Base-by-base conservation (phyloP, 345 rosid genomes). In the Euphorbia peplus region DNA sequence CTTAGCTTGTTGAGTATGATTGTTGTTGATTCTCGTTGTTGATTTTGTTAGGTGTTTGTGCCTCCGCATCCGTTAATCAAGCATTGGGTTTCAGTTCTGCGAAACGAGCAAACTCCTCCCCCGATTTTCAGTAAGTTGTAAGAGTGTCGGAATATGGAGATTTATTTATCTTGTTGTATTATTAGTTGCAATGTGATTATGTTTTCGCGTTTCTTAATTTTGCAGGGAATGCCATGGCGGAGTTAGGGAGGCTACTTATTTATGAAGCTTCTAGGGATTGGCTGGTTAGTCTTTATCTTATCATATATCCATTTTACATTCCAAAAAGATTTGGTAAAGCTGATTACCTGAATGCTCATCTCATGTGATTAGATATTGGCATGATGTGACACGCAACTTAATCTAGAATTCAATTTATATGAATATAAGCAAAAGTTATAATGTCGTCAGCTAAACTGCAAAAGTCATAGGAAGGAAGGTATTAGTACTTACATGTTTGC, bases 181-280 rank as follows among this genome's bases (percentile, higher is more conserved):
- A 13, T 16, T 29, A 7, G 21, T 28, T 24, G 12, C 35, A 8
- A 1, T 57, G 8, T 57, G 0, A 6, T 15, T 15, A 7, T 7
- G 35, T 15, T 28, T 3, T 60, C 10, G 8, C 0, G 64, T 5
- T 13, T 8, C n/a, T 4, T 69, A 4, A 25, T 66, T 18, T 35
- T 64, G 26, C 72, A 88, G 98, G 79, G 75, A 91, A 82, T 87
- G 96, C 96, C 5, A 85, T 93, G 83, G 98, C 95, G 61, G 97
- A 91, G 78, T 71, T 91, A 73, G 96, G 98, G 71, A 88, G 98
- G 80, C 79, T 93, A 39, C 87, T 93, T 53, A 75, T 93, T 48
- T 89, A 91, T 62, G 97, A 93, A 84, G 98, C 97, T 68, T 76
- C 98, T 46, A 81, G 97, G 76, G 98, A 93, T 68, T 93, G 95